Percentiles rank a stretch among this genome's conserved stretches.
phyloP scores from a whole-genome alignment of 2,329 filamentous ascomycete genomes.

The Cladosporium colombiae region DNA sequence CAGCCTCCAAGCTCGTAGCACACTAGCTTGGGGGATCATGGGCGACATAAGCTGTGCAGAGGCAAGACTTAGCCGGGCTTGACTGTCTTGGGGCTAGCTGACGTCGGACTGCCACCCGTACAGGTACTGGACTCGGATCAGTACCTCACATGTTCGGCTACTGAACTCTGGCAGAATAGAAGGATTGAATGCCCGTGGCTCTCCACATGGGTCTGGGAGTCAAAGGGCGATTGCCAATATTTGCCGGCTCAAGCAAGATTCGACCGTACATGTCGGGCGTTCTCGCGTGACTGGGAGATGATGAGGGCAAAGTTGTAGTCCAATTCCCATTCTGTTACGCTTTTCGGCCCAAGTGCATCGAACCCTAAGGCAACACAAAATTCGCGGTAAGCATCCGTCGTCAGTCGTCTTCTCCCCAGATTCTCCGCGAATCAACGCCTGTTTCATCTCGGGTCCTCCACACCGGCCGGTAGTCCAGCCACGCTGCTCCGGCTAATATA shows the following conservation, averaged over 20 bases:
- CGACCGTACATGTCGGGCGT: background rate
- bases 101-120: background rate
- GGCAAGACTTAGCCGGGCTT: conserved; percentile 6
- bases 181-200: background rate
- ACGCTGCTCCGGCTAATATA: conserved; percentile 9
- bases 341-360: background rate
- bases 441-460: conserved; percentile 3
- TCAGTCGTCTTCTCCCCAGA: background rate
- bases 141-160: background rate
- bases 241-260: background rate
- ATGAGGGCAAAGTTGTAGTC: background rate
- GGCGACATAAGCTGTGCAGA: conserved; percentile 1
- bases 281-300: background rate
- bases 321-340: background rate
- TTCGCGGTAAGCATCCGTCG: background rate
- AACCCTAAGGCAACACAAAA: background rate
- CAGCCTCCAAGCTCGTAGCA: background rate
- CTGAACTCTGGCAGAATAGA: conserved; percentile 6
- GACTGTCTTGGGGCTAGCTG: background rate
- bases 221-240: background rate
- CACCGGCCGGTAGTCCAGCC: background rate
- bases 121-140: background rate
- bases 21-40: background rate
- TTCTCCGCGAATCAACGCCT: conserved; percentile 11
- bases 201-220: background rate